phyloP scores from a whole-genome alignment of 2,329 filamentous ascomycete species.

The Claviceps arundinis region DNA sequence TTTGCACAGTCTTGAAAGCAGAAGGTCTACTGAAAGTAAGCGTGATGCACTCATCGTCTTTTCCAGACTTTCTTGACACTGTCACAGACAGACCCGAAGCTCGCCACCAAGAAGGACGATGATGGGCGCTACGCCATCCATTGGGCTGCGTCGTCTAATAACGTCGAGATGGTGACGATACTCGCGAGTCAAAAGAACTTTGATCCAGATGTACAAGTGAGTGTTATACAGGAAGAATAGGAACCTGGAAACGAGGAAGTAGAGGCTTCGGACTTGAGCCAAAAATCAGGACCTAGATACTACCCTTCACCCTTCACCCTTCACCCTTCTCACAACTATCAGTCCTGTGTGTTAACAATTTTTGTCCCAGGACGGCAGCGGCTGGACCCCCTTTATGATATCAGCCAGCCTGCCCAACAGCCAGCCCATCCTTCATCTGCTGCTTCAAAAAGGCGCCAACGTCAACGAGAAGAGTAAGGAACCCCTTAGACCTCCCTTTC shows the following conservation, averaged over 20 bases:
- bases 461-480: slow-evolving; percentile 56
- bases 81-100: slow-evolving; percentile 60
- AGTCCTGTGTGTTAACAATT: neutral
- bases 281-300: too few species aligned
- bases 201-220: slow-evolving; percentile 68
- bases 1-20: slow-evolving; percentile 7
- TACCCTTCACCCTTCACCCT: too few species aligned
- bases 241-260: neutral
- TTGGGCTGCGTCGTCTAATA: slow-evolving; percentile 84
- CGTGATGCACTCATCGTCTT: neutral
- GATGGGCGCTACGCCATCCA: slow-evolving; percentile 86
- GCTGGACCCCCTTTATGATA: slow-evolving; percentile 81
- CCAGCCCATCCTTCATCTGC: slow-evolving; percentile 52
- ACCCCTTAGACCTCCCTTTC: neutral
- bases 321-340: too few species aligned
- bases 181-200: slow-evolving; percentile 60
- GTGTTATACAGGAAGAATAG: neutral
- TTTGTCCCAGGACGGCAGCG: slow-evolving; percentile 50
- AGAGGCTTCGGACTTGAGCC: too few species aligned
- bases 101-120: slow-evolving; percentile 59
- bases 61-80: neutral
- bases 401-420: slow-evolving; percentile 60
- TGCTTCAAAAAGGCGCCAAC: slow-evolving; percentile 58
- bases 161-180: slow-evolving; percentile 57
- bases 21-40: slow-evolving; percentile 10